Conservation (phyloP, 2,329 filamentous ascomycete species). For the Penicillium vulpinum region DNA sequence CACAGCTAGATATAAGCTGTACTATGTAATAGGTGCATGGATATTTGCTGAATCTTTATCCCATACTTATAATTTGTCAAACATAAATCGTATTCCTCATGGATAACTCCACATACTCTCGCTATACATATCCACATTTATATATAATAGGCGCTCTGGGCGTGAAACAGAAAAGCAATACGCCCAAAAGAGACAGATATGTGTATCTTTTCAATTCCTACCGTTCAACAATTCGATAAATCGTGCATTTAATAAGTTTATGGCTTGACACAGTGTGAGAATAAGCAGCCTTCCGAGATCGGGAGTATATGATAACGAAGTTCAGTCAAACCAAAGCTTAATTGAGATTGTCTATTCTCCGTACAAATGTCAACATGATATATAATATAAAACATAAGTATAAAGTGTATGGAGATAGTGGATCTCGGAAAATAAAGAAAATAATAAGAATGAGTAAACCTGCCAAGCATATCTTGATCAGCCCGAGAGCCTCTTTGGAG, state of each 20-base stretch:
- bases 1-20: neutral
- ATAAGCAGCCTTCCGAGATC: neutral
- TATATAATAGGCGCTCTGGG: neutral
- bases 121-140: too few relatives aligned
- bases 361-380: too few relatives aligned
- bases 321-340: too few relatives aligned
- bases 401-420: constrained; percentile 1
- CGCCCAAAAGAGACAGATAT: neutral
- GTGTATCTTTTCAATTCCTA: too few relatives aligned
- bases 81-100: too few relatives aligned
- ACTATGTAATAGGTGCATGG: too few relatives aligned
- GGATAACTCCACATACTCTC: neutral
- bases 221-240: neutral
- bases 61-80: neutral
- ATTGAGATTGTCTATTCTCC: neutral
- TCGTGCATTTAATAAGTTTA: neutral
- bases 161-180: neutral
- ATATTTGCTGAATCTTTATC: neutral
- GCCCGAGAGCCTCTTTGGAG: neutral
- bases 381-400: too few relatives aligned
- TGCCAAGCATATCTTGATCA: neutral
- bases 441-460: constrained; percentile 3
- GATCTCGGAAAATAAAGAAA: neutral
- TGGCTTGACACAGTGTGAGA: neutral
- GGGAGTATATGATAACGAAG: neutral